phyloP scores from a whole-genome alignment of 2,329 filamentous ascomycete genomes.

The Scopulariopsis brevicaulis region DNA sequence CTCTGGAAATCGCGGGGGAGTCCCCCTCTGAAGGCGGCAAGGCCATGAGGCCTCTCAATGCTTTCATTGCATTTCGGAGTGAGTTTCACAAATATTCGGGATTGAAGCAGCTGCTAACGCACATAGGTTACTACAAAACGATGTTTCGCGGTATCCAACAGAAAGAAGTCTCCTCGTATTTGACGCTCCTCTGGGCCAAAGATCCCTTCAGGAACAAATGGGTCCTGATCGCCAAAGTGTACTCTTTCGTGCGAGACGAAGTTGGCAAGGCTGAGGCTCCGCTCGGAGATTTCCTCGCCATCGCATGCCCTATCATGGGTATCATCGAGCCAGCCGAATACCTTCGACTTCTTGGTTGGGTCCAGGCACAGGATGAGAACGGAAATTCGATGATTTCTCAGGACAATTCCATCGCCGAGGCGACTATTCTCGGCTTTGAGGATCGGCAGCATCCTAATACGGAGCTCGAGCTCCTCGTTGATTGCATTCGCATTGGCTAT shows the following conservation, averaged over 20 bases:
- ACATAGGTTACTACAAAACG: conserved; percentile 31
- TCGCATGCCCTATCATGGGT: conserved; percentile 32
- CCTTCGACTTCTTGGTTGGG: conserved; percentile 33
- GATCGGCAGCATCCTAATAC: conserved; percentile 11
- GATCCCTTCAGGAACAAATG: conserved; percentile 39
- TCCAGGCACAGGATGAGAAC: conserved; percentile 18
- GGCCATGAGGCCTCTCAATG: conserved; percentile 11
- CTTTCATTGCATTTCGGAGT: conserved; percentile 15
- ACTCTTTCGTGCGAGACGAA: conserved; percentile 39
- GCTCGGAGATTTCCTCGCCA: conserved; percentile 31
- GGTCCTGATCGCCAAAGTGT: conserved; percentile 41
- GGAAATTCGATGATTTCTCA: conserved; percentile 10
- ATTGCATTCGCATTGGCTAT: conserved; percentile 14
- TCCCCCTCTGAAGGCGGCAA: not conserved
- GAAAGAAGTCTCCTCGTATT: conserved; percentile 37
- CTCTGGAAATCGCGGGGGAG: not conserved
- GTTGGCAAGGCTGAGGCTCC: conserved; percentile 31
- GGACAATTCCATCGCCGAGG: conserved; percentile 5
- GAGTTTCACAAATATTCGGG: not conserved
- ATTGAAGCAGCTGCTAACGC: not conserved
- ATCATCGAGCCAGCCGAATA: conserved; percentile 32
- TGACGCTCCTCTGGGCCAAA: conserved; percentile 35
- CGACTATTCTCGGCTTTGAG: not conserved
- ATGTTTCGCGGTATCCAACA: conserved; percentile 34
- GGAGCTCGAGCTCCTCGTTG: conserved; percentile 15